These are phyloP conservation scores for Botrytis medusae DNA, from an alignment of 2,329 filamentous ascomycete species.

Conservation along the genomic window DNA sequence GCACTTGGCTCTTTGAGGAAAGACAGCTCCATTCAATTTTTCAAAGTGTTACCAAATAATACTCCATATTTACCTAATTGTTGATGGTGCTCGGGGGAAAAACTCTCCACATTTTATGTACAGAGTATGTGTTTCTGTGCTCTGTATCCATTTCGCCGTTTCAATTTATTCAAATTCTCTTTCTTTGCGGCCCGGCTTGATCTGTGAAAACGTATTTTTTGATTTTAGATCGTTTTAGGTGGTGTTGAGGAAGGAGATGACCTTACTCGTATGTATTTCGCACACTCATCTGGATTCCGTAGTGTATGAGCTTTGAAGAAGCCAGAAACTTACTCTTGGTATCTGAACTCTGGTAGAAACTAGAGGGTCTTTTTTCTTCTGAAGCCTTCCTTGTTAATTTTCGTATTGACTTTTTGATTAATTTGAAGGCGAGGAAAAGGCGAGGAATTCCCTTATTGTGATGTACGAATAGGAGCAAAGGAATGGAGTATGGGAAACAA, in stretches of 20 bases:
- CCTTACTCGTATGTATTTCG: neutral
- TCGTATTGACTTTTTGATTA: neutral
- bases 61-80: neutral
- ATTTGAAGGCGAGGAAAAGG: neutral
- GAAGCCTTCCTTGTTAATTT: neutral
- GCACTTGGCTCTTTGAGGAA: neutral
- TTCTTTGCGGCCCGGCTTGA: neutral
- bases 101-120: neutral
- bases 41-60: slow-evolving; percentile 4
- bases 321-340: neutral
- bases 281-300: neutral
- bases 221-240: neutral
- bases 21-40: neutral
- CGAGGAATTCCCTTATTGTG: neutral
- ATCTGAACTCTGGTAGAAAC: neutral
- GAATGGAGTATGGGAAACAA: neutral
- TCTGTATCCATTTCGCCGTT: neutral
- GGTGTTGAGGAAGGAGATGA: neutral
- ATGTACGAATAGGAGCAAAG: neutral
- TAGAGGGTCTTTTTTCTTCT: neutral
- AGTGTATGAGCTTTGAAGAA: neutral
- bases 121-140: neutral
- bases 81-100: neutral
- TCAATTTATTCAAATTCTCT: neutral
- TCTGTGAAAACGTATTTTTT: neutral